These are phyloP conservation scores for Musa itinerans DNA, from an alignment of 176 grass and related monocot species.

Conservation along the genomic window DNA sequence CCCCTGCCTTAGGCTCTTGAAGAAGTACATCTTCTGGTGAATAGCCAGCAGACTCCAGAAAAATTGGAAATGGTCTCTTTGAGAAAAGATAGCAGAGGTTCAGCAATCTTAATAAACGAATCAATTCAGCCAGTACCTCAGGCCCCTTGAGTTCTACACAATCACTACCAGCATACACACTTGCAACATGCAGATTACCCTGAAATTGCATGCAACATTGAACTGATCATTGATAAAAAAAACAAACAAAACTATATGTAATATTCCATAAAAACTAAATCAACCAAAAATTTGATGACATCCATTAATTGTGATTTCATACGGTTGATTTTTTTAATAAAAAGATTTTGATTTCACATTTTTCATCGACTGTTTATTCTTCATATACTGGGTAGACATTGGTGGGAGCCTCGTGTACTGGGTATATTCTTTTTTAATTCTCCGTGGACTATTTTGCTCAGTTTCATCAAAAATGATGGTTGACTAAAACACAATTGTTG, in stretches of 20 bases:
- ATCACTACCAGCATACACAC: slow-evolving; percentile 59
- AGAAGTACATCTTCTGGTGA: slow-evolving; percentile 58
- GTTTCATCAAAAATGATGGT: background rate
- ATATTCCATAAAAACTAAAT: background rate
- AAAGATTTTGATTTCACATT: too few species aligned
- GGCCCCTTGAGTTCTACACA: slow-evolving; percentile 65
- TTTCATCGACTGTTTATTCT: too few species aligned
- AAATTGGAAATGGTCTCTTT: slow-evolving; percentile 64
- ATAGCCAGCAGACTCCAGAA: slow-evolving; percentile 70
- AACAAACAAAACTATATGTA: too few species aligned
- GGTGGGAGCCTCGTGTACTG: too few species aligned
- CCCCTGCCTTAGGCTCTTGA: slow-evolving; percentile 72
- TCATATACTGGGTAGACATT: too few species aligned
- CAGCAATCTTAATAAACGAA: slow-evolving; percentile 53
- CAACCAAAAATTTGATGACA: too few species aligned
- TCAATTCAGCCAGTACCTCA: slow-evolving; percentile 39
- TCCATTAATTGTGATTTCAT: too few species aligned
- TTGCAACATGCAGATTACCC: slow-evolving; percentile 47
- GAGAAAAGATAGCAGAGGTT: slow-evolving; percentile 86
- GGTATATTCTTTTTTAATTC: too few species aligned
- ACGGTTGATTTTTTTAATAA: too few species aligned
- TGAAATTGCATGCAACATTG: slow-evolving; percentile 22
- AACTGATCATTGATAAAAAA: background rate
- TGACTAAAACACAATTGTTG: background rate
- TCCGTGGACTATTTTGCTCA: background rate